These are phyloP conservation scores for Tricholoma furcatifolium DNA, from an alignment of 768 basidiomycete species.

Conservation along the genomic window DNA sequence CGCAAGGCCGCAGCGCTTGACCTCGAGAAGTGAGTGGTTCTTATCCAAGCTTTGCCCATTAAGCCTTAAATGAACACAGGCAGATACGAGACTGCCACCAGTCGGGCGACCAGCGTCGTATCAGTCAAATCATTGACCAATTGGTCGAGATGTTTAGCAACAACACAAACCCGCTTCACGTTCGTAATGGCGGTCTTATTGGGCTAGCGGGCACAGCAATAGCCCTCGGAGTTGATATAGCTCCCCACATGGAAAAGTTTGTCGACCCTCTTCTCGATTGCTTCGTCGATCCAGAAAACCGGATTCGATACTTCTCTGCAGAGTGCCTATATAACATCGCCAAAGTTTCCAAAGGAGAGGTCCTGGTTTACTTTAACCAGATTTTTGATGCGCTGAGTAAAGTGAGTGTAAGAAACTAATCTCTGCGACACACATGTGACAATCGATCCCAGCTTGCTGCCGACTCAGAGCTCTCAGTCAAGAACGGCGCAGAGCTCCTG, in stretches of 20 bases:
- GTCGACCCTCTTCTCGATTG: slow-evolving; percentile 85
- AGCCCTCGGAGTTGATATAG: slow-evolving; percentile 89
- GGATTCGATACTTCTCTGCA: slow-evolving; percentile 96
- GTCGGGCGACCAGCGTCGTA: slow-evolving; percentile 78
- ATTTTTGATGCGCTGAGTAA: slow-evolving; percentile 98
- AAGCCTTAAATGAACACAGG: slow-evolving; percentile 32
- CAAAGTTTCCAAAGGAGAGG: slow-evolving; percentile 95
- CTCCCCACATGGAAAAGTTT: slow-evolving; percentile 93
- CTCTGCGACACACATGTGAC: background rate
- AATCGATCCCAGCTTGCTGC: slow-evolving; percentile 73
- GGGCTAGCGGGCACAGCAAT: slow-evolving; percentile 97
- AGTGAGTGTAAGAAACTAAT: slow-evolving; percentile 44
- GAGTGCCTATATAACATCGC: slow-evolving; percentile 99
- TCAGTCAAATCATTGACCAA: slow-evolving; percentile 88
- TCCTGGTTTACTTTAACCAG: slow-evolving; percentile 96
- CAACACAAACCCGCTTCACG: slow-evolving; percentile 77
- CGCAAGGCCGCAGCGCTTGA: slow-evolving; percentile 94
- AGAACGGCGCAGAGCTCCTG: slow-evolving; percentile 96
- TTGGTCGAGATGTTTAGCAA: slow-evolving; percentile 93
- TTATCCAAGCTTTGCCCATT: background rate
- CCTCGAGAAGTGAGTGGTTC: slow-evolving; percentile 76
- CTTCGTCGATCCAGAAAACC: slow-evolving; percentile 91
- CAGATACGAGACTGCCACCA: slow-evolving; percentile 86
- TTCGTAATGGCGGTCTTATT: slow-evolving; percentile 93
- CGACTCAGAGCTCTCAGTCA: slow-evolving; percentile 93